Evolutionary conservation across 2,329 filamentous ascomycete species (phyloP).

Genomic region (Diaporthe ampelina): DNA sequence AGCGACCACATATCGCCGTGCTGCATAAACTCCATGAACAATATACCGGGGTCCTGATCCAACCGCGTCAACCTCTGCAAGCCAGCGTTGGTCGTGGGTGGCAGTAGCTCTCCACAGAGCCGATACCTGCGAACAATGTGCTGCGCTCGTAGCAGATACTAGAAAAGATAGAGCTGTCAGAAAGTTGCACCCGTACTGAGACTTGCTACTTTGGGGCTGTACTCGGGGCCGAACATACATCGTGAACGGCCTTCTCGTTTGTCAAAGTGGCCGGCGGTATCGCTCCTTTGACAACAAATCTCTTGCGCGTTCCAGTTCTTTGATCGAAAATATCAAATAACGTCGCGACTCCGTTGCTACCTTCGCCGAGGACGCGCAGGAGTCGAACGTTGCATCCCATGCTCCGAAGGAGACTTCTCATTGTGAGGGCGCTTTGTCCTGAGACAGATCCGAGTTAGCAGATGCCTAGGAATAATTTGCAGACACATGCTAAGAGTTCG

Average conservation of each 20-base stretch:
- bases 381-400: slow-evolving; percentile 8
- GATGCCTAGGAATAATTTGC: too few relatives aligned
- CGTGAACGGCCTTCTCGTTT: neutral
- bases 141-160: slow-evolving; percentile 4
- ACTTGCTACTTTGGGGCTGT: neutral
- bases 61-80: neutral
- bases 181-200: neutral
- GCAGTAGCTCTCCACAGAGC: slow-evolving; percentile 1
- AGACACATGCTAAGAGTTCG: too few relatives aligned
- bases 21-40: slow-evolving; percentile 12
- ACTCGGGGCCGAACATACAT: neutral
- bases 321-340: neutral
- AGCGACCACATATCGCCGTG: slow-evolving; percentile 17
- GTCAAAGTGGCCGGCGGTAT: neutral
- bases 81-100: neutral
- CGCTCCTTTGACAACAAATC: neutral
- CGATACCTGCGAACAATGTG: slow-evolving; percentile 3
- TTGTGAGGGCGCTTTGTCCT: neutral
- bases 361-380: slow-evolving; percentile 1
- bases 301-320: neutral
- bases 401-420: slow-evolving; percentile 2
- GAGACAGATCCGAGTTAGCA: neutral
- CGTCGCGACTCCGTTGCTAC: neutral
- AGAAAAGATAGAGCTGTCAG: neutral
- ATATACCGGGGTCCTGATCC: neutral